These are phyloP conservation scores for Myriosclerotinia curreyana DNA, from an alignment of 2,329 filamentous ascomycete genomes.

Conservation along the genomic window DNA sequence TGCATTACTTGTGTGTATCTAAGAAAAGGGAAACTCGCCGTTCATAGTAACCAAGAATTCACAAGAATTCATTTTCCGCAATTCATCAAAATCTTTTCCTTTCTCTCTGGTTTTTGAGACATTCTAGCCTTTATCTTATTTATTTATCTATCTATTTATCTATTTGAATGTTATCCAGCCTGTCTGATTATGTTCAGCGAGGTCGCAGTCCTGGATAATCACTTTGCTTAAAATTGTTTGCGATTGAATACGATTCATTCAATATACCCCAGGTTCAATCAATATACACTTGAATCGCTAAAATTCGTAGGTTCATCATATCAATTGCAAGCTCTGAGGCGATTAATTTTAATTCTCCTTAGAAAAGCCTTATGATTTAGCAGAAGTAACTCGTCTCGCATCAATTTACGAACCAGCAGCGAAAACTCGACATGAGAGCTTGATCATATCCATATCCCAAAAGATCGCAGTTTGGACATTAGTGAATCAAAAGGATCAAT, in stretches of 20 bases:
- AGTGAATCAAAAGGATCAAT: constrained; percentile 7
- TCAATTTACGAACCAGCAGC: constrained; percentile 17
- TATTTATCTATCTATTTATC: no score
- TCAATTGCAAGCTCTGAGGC: constrained; percentile 10
- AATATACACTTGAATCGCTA: constrained; percentile 15
- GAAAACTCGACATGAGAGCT: constrained; percentile 33
- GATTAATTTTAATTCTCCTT: constrained; percentile 21
- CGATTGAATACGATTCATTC: constrained; percentile 2
- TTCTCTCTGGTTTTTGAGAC: not conserved
- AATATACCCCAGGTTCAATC: not conserved
- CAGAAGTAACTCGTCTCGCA: constrained; percentile 26
- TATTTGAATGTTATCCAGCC: constrained; percentile 13
- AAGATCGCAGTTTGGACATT: constrained; percentile 22
- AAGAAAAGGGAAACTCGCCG: not conserved
- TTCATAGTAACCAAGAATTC: not conserved
- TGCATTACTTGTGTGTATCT: constrained; percentile 4
- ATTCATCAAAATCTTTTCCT: not conserved
- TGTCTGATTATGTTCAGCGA: constrained; percentile 23
- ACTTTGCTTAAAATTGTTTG: constrained; percentile 9
- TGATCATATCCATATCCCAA: constrained; percentile 25
- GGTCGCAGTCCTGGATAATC: constrained; percentile 17
- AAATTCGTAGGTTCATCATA: constrained; percentile 17
- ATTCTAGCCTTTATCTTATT: not conserved
- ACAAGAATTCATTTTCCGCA: no score
- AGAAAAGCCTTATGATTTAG: constrained; percentile 27